A percentile compares a stretch with the other conserved stretches of the same genome.
phyloP scores from a whole-genome alignment of 108 stramenopile species.

The Seminavis robusta region DNA sequence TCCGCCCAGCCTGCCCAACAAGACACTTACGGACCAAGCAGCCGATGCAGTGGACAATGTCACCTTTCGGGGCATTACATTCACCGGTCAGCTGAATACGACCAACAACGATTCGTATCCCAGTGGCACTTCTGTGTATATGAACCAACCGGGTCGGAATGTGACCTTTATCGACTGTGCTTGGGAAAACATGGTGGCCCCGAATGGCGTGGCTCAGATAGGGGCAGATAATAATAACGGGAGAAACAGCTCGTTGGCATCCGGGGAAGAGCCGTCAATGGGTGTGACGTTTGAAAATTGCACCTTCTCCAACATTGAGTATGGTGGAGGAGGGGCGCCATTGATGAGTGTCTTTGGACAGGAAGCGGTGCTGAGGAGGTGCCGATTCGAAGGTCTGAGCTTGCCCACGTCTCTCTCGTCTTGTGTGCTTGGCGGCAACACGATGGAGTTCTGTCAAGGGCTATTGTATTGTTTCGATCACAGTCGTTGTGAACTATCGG shows the following conservation, averaged over 20 bases:
- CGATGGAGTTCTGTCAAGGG: too few relatives aligned
- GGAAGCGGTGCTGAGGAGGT: too few relatives aligned
- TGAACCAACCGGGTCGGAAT: conserved; percentile 9
- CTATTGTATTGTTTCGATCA: too few relatives aligned
- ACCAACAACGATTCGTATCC: too few relatives aligned
- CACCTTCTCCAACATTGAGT: not conserved
- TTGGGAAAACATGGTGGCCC: conserved; percentile 5
- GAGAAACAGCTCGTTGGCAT: not conserved
- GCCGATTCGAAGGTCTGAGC: too few relatives aligned
- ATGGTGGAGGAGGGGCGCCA: too few relatives aligned
- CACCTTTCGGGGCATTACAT: not conserved
- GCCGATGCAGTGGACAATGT: not conserved
- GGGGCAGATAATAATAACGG: not conserved
- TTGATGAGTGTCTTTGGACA: too few relatives aligned
- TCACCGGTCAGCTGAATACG: not conserved
- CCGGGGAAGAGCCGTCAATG: conserved; percentile 3
- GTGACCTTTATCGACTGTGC: conserved; percentile 4
- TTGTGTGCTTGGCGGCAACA: too few relatives aligned
- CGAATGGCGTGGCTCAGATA: not conserved
- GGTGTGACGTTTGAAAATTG: conserved; percentile 5
- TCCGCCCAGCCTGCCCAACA: not conserved
- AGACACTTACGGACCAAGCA: too few relatives aligned
- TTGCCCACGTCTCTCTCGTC: too few relatives aligned
- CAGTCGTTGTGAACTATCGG: too few relatives aligned
- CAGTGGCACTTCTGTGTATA: not conserved